Conservation (phyloP, 768 basidiomycete species). For the Paxillus involutus region DNA sequence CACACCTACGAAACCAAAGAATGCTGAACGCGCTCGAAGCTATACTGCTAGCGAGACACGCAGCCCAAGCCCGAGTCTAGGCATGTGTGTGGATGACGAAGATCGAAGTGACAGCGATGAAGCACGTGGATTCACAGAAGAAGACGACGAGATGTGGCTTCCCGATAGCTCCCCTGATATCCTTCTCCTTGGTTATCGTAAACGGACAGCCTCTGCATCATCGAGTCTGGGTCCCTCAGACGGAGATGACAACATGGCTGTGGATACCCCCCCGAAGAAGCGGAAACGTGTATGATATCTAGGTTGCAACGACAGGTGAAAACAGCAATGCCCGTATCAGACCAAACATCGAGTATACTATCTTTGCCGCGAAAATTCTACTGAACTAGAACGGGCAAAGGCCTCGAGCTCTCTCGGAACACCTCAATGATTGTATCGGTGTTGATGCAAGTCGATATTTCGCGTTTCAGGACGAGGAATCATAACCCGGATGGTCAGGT, state of each 20-base stretch:
- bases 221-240: slow-evolving; percentile 24
- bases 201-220: slow-evolving; percentile 25
- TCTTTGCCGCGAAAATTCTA: too few relatives aligned
- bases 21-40: slow-evolving; percentile 5
- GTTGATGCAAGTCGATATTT: too few relatives aligned
- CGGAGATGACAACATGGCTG: slow-evolving; percentile 6
- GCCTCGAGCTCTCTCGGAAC: too few relatives aligned
- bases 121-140: slow-evolving; percentile 11
- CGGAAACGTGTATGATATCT: slow-evolving; percentile 16
- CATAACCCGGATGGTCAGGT: too few relatives aligned
- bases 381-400: too few relatives aligned
- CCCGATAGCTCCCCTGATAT: slow-evolving; percentile 43
- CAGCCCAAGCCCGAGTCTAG: slow-evolving; percentile 4
- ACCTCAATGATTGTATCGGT: too few relatives aligned
- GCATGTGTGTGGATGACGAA: not conserved
- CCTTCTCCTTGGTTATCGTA: slow-evolving; percentile 29
- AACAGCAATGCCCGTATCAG: too few relatives aligned
- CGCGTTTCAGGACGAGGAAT: too few relatives aligned
- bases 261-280: slow-evolving; percentile 27
- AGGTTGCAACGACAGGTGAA: not conserved
- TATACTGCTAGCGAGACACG: slow-evolving; percentile 9
- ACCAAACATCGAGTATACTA: too few relatives aligned
- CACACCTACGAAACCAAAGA: slow-evolving; percentile 47
- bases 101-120: slow-evolving; percentile 5
- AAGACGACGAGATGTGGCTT: slow-evolving; percentile 42